Evolutionary conservation across 2,329 filamentous ascomycete species (phyloP).

Genomic region (Paramyrothecium sp.): DNA sequence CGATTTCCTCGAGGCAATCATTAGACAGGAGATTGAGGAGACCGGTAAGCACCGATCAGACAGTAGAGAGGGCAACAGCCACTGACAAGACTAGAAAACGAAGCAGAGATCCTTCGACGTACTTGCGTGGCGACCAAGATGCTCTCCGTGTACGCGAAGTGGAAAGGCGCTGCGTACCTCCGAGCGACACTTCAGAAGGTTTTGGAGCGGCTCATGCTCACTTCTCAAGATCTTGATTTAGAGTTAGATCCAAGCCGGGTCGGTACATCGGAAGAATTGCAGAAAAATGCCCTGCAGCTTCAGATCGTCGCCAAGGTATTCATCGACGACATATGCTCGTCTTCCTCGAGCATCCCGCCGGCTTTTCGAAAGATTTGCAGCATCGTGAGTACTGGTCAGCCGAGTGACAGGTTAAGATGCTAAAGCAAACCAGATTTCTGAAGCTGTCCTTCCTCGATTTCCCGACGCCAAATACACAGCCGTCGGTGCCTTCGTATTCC

Average conservation of each 20-base stretch:
- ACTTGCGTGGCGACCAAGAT: constrained; percentile 73
- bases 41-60: constrained; percentile 44
- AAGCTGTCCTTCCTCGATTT: constrained; percentile 62
- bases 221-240: constrained; percentile 65
- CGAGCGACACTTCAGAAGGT: constrained; percentile 65
- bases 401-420: no score
- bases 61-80: background rate
- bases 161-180: constrained; percentile 65
- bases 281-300: constrained; percentile 65
- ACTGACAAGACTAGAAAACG: constrained; percentile 50
- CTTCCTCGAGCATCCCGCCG: constrained; percentile 57
- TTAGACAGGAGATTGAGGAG: constrained; percentile 67
- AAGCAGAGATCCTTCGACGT: constrained; percentile 64
- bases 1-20: constrained; percentile 62
- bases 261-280: constrained; percentile 57
- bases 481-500: constrained; percentile 69
- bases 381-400: constrained; percentile 45
- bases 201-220: constrained; percentile 63
- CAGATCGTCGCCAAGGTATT: constrained; percentile 69
- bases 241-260: constrained; percentile 66
- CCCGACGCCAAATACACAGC: constrained; percentile 71
- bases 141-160: constrained; percentile 69
- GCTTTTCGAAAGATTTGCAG: constrained; percentile 67
- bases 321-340: constrained; percentile 68
- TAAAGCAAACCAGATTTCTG: constrained; percentile 47